A percentile compares a stretch with the other conserved stretches of the same genome.
Evolutionary conservation across 2,329 filamentous ascomycete genomes (phyloP).

Genomic region (Alternaria postmessia): DNA sequence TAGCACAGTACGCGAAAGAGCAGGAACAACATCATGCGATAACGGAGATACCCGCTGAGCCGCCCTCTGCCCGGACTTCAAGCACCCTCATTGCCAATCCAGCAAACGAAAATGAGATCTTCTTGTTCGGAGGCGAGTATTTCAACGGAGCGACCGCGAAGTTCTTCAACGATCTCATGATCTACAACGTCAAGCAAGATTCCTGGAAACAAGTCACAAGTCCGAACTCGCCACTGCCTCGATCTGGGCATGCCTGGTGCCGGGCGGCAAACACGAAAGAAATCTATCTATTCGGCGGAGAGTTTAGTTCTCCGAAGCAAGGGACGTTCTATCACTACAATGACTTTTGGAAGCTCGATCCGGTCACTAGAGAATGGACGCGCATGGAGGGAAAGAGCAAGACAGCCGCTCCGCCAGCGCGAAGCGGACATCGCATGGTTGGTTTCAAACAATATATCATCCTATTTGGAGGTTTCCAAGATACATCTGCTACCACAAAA

Average conservation of each 20-base stretch:
- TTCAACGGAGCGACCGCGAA: constrained; percentile 88
- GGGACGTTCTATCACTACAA: constrained; percentile 99
- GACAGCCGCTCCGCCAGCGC: constrained; percentile 79
- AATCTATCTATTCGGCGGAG: constrained; percentile 92
- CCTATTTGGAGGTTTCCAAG: constrained; percentile 95
- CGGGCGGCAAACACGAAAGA: constrained; percentile 84
- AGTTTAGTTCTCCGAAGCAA: constrained; percentile 96
- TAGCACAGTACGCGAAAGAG: constrained; percentile 88
- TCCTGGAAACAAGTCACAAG: constrained; percentile 91
- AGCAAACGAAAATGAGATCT: constrained; percentile 83
- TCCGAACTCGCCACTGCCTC: constrained; percentile 88
- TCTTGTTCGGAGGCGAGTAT: constrained; percentile 94
- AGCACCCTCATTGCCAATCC: constrained; percentile 86
- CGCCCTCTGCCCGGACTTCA: constrained; percentile 81
- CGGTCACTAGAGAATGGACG: constrained; percentile 85
- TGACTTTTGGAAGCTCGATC: constrained; percentile 95
- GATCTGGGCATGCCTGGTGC: constrained; percentile 95
- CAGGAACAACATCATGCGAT: constrained; percentile 95
- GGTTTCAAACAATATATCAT: constrained; percentile 97
- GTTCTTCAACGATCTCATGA: constrained; percentile 72
- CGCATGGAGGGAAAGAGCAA: constrained; percentile 84
- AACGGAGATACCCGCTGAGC: constrained; percentile 77
- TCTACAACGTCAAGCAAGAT: constrained; percentile 80
- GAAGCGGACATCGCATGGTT: constrained; percentile 94
- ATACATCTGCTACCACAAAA: constrained; percentile 92